Base-by-base conservation (phyloP, 2,329 filamentous ascomycete species). In the Talaromyces rugulosus region DNA sequence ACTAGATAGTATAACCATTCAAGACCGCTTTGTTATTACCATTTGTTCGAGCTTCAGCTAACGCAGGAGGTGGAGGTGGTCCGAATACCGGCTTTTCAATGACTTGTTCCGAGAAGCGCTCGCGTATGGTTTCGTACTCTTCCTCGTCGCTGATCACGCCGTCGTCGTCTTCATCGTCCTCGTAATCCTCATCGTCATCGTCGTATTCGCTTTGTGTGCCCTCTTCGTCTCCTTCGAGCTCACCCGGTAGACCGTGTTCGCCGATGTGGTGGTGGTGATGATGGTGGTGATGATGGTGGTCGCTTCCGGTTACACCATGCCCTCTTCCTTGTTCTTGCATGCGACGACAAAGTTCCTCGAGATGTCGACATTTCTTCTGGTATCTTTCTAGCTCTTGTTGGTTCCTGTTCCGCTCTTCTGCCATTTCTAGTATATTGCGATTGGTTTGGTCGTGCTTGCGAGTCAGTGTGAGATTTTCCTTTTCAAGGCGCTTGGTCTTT, bases 351-450 rank as follows among this genome's bases (percentile, higher is more conserved):
- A 98, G 90, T 73, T 91, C 92, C 77, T 94, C 94, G 61, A 99
- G 86, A 76, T 96, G 96, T 65, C 92, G 89, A 70, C 92, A 92
- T 82, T 92, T 92, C 78, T 89, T 90, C 72, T 88, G 89, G 73
- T 92, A 87, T 40, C 89, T 87, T 66, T 96, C 91, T 59, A 93
- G 82, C 66, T 91, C 88, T 66, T 89, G 86, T 66, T 92, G 85
- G 70, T 87, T 86, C 68, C 89, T 86, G 33, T 87, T 89, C 16
- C 95, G 89, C 75, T 98, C 94, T 75, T 97, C 92, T 3, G 94
- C 95, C 94, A 98, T 96, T 72, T 95, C 91, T 63, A 97, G 86
- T 72, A 99, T 97, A 76, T 96, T 98, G 67, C 91, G 89, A 71
- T 95, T 95, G 30, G 93, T 96, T 55, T 91, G 87, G 69, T 97